Base-by-base conservation (phyloP, 2,329 filamentous ascomycete species). In the Septoria linicola region DNA sequence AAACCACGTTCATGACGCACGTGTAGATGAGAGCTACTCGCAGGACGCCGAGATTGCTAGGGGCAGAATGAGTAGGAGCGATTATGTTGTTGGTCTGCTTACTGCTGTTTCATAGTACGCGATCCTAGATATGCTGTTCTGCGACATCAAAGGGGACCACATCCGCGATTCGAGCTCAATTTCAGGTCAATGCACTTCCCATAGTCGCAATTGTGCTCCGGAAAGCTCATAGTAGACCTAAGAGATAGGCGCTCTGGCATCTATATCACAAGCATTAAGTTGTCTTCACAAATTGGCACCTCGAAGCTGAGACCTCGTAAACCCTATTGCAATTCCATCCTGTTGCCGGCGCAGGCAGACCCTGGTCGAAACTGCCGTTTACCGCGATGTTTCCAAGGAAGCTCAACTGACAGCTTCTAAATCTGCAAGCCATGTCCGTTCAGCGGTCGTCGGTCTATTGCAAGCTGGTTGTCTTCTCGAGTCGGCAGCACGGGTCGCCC, bases 251-350 rank as follows among this genome's bases (percentile, higher is more conserved):
- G 13, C n/a, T n/a, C 11, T 13, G 11, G 11, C 10, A 10, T 21
- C 35, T 19, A 39, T 39, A 39, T 21, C 36, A 13, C 36, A 21
- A 19, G 16, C 36, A 39, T 19, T 27, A 39, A 20, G 11, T 13
- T 13, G 36, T 13, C 36, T 11, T 6, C 17, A 20, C 36, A 21
- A 21, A 39, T 20, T 16, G 13, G 36, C 34, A 17, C 16, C 17
- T 20, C 16, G 10, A 39, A 34, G 11, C 4, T 17, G 35, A 20
- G 10, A 16, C 35, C 14, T 13, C 4, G 7, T 17, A 20, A 41
- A 52, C 23, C 25, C 47, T 50, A 37, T 37, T 20, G 21, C 14
- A 41, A 19, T 16, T 47, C 44, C 17, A 34, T 35, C 44, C 20
- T 25, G 13, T 11, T 13, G 27, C 19, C 44, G 8, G 16, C 19